Percentiles rank a stretch among this genome's conserved stretches.
Conservation (phyloP, 371 early-diverging fungal genomes). For the Mucor plumbeus region DNA sequence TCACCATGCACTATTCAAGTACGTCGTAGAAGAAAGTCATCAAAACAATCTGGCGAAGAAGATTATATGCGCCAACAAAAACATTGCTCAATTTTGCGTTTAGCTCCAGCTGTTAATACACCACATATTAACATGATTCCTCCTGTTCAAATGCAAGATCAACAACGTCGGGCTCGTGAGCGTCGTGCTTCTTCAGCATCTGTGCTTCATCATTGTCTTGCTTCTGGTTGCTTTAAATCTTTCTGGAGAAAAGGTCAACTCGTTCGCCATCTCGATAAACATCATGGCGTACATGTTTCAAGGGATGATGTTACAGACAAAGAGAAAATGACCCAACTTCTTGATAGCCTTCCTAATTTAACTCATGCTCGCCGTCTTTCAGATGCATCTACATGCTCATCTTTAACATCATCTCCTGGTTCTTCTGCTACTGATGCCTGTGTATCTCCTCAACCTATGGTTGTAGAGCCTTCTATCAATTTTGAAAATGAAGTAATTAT, state of each 20-base stretch:
- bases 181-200: conserved; percentile 30
- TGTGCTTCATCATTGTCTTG: conserved; percentile 47
- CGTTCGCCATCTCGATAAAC: conserved; percentile 45
- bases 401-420: not conserved
- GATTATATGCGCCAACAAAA: conserved; percentile 47
- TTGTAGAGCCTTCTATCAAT: conserved; percentile 3
- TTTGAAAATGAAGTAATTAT: not conserved
- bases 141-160: conserved; percentile 7
- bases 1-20: conserved; percentile 34
- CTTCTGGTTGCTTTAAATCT: conserved; percentile 47
- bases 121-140: not conserved
- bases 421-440: not conserved
- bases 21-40: conserved; percentile 19
- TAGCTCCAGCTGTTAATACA: conserved; percentile 16
- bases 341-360: conserved; percentile 7
- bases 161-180: conserved; percentile 24
- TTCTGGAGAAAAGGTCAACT: conserved; percentile 55
- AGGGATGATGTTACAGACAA: conserved; percentile 20
- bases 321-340: conserved; percentile 7
- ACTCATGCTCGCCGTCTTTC: conserved; percentile 5
- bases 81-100: conserved; percentile 49
- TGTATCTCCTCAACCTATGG: conserved; percentile 2
- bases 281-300: conserved; percentile 22
- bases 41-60: conserved; percentile 39
- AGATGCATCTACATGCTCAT: conserved; percentile 10